A percentile compares a stretch with the other conserved stretches of the same genome.
Evolutionary conservation across 495 filamentous ascomycete species (phyloP).

Genomic region (Aspergillus diversus): DNA sequence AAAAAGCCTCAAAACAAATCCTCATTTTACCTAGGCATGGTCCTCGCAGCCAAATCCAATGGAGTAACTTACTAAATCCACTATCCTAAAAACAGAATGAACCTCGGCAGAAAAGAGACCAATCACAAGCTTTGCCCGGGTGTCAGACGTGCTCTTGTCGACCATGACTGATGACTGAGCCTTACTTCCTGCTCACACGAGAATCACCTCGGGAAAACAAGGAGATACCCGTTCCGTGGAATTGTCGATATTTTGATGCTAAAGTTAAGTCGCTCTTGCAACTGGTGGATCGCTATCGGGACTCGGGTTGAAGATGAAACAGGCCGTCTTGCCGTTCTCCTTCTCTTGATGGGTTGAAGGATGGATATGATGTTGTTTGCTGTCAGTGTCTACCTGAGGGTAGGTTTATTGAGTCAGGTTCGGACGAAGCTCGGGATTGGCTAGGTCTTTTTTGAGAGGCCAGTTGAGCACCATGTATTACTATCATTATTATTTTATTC

Average conservation of each 20-base stretch:
- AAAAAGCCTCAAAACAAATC: too few relatives aligned
- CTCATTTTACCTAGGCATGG: constrained; percentile 5
- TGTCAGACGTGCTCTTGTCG: background rate
- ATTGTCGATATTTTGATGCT: constrained; percentile 23
- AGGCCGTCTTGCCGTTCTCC: background rate
- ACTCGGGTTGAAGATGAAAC: background rate
- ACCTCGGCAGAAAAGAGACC: background rate
- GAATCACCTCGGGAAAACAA: constrained; percentile 38
- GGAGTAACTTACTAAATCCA: background rate
- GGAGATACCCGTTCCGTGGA: constrained; percentile 26
- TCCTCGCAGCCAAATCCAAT: background rate
- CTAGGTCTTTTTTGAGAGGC: too few relatives aligned
- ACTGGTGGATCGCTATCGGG: background rate
- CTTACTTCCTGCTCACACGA: constrained; percentile 22
- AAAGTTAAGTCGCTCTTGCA: background rate
- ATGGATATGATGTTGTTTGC: background rate
- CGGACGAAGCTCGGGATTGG: background rate
- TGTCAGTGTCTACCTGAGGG: background rate
- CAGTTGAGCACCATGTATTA: too few relatives aligned
- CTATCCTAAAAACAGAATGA: background rate
- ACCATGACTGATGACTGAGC: background rate
- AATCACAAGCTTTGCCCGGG: background rate
- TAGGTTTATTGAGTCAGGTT: background rate
- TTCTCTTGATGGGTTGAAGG: too few relatives aligned
- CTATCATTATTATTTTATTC: too few relatives aligned